Conservation (phyloP, 305 asterid genomes). For the Fraxinus ornus region DNA sequence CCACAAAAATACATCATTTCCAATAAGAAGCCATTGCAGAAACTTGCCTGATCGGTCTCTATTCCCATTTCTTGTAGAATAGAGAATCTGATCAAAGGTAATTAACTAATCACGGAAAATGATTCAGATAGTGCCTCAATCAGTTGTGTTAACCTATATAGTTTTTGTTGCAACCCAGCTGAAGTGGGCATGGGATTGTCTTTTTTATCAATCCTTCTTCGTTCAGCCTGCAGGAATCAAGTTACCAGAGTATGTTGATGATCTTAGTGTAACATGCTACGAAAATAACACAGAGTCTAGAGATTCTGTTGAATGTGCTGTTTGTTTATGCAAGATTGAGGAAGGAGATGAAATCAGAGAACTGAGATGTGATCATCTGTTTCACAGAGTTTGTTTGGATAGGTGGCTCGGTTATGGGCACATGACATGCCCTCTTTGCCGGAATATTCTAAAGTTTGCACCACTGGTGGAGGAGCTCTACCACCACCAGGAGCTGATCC, state of each 20-base stretch:
- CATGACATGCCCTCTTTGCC: conserved; percentile 38
- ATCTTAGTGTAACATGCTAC: not conserved
- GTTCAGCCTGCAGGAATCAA: not conserved
- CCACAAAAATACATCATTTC: not conserved
- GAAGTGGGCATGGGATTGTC: conserved; percentile 18
- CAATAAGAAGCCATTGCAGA: not conserved
- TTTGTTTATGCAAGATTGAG: conserved; percentile 35
- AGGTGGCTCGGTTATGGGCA: conserved; percentile 41
- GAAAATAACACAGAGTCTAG: not conserved
- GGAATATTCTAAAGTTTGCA: conserved; percentile 22
- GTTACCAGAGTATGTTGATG: not conserved
- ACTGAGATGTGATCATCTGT: conserved; percentile 35
- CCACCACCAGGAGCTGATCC: conserved; percentile 21
- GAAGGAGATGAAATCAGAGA: conserved; percentile 34
- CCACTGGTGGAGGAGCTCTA: conserved; percentile 17
- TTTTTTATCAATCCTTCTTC: conserved; percentile 9
- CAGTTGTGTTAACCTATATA: not conserved
- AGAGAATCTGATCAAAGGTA: not conserved
- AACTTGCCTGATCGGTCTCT: not conserved
- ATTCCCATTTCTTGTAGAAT: not conserved
- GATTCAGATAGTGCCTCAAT: not conserved
- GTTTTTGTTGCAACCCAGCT: not conserved
- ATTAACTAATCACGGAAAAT: not conserved
- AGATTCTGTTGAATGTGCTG: conserved; percentile 21
- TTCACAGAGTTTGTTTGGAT: conserved; percentile 45